Percentiles rank a stretch among this genome's conserved stretches.
Conservation (phyloP, 148 eudicot species). For the Selenicereus undatus region DNA sequence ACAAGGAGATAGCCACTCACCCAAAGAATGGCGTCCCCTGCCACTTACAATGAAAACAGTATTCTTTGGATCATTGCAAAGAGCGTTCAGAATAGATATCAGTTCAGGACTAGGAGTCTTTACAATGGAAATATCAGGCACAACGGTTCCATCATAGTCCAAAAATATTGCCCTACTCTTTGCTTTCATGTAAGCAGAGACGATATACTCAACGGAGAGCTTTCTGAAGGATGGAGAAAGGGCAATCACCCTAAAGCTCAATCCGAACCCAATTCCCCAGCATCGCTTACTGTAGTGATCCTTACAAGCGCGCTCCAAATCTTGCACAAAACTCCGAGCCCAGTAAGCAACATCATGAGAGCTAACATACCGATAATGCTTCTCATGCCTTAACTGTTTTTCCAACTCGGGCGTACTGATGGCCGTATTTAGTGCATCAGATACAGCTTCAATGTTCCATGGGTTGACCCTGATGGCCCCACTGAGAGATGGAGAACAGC, state of each 20-base stretch:
- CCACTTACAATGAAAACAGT: constrained; percentile 73
- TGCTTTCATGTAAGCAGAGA: constrained; percentile 44
- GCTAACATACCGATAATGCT: constrained; percentile 65
- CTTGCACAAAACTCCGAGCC: constrained; percentile 64
- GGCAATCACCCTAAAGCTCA: constrained; percentile 52
- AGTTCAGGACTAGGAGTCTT: constrained; percentile 52
- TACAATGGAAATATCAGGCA: constrained; percentile 38
- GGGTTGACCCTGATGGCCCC: constrained; percentile 77
- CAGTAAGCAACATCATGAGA: constrained; percentile 72
- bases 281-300: constrained; percentile 57
- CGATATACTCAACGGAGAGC: constrained; percentile 44
- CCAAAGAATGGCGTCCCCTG: constrained; percentile 43
- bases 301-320: constrained; percentile 58
- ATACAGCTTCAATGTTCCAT: constrained; percentile 61
- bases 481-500: constrained; percentile 79
- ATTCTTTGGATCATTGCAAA: constrained; percentile 49
- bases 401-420: constrained; percentile 40
- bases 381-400: constrained; percentile 56
- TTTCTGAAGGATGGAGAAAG: constrained; percentile 62
- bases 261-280: constrained; percentile 73
- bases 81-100: constrained; percentile 38
- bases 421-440: constrained; percentile 51
- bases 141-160: constrained; percentile 77
- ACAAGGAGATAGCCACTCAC: constrained; percentile 57
- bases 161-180: constrained; percentile 61